Base-by-base conservation (phyloP, 768 basidiomycete species). In the Psilocybe subaeruginosa region DNA sequence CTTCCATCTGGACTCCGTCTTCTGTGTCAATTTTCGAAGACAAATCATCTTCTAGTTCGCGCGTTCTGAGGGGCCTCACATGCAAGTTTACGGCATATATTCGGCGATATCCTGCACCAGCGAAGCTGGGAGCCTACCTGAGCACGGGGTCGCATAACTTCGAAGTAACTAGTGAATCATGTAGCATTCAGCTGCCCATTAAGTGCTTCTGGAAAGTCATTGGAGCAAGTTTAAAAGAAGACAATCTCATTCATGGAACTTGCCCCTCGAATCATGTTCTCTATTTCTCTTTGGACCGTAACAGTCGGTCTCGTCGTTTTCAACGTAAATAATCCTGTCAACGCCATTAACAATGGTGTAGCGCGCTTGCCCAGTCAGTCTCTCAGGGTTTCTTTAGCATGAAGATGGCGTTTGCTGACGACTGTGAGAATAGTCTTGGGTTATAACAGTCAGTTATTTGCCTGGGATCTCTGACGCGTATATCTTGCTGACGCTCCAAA, bases 381-480 rank as follows among this genome's bases (percentile, higher is more conserved):
- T 39, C 37, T 19, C 46, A 11, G 50, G 43, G 17, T 16, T 12
- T 33, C 47, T 49, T 16, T 16, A 33, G 23, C 27, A 49, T 29
- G 37, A 39, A 8, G 8, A 39, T 23, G 35, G 37, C 8, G 11
- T 51, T 30, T 33, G 41, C 57, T 19, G 43, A 43, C 45, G 45
- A 23, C 56, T 31, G 37, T n/a, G 51, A 30, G 17, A 9, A 31
- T 43, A 88, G 86, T 82, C 17, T 76, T 88, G 76, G 87, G 86
- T 2, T 89, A 85, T 64, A 89, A 89, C 64, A 88, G 86, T 88
- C 51, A 68, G 84, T 62, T 65, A 19, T 54, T 56, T 33, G 23
- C 12, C 31, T 50, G 8, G 23, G n/a, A 31, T 33, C 48, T 35
- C 17, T 27, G 2, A 29, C 23, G 23, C 23, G 23, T 23, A 23